A percentile compares a stretch with the other conserved stretches of the same genome.
Conservation (phyloP, 371 early-diverging fungal genomes). For the Coemansia sp. region DNA sequence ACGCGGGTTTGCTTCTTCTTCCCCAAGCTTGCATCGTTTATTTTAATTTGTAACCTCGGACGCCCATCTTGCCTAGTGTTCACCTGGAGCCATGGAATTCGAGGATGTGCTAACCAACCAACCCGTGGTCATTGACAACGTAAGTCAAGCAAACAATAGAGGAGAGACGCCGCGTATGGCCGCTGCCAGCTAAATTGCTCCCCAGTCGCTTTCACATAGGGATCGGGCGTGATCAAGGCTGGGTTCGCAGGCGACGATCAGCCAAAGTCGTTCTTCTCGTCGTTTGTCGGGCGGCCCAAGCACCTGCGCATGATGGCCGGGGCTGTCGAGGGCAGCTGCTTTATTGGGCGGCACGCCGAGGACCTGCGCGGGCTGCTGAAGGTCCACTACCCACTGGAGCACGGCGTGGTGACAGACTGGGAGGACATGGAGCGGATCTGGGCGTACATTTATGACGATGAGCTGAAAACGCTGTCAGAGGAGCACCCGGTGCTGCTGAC, state of each 20-base stretch:
- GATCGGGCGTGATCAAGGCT: slow-evolving; percentile 95
- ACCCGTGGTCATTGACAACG: slow-evolving; percentile 75
- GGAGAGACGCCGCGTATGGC: not conserved
- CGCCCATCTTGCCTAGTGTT: too few relatives aligned
- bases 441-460: slow-evolving; percentile 91
- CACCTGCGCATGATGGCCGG: slow-evolving; percentile 97
- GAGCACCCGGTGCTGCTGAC: slow-evolving; percentile 97
- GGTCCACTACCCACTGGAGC: slow-evolving; percentile 93
- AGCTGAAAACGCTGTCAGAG: slow-evolving; percentile 89
- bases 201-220: slow-evolving; percentile 56
- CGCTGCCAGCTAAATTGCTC: not conserved
- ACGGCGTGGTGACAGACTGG: slow-evolving; percentile 95
- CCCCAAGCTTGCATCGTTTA: too few relatives aligned
- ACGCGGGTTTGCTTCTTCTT: too few relatives aligned
- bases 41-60: too few relatives aligned
- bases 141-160: slow-evolving; percentile 38
- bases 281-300: slow-evolving; percentile 91
- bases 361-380: slow-evolving; percentile 89
- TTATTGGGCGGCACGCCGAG: slow-evolving; percentile 92
- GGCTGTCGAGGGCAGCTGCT: slow-evolving; percentile 89
- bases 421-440: slow-evolving; percentile 97
- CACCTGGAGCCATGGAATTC: slow-evolving; percentile 59
- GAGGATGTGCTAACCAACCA: slow-evolving; percentile 93
- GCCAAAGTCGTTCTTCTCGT: slow-evolving; percentile 91
- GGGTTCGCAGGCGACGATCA: slow-evolving; percentile 97